Evolutionary conservation across 2,329 filamentous ascomycete genomes (phyloP), one percentile per base, ranked within the genome.

Genomic region (Colletotrichum nymphaeae): DNA sequence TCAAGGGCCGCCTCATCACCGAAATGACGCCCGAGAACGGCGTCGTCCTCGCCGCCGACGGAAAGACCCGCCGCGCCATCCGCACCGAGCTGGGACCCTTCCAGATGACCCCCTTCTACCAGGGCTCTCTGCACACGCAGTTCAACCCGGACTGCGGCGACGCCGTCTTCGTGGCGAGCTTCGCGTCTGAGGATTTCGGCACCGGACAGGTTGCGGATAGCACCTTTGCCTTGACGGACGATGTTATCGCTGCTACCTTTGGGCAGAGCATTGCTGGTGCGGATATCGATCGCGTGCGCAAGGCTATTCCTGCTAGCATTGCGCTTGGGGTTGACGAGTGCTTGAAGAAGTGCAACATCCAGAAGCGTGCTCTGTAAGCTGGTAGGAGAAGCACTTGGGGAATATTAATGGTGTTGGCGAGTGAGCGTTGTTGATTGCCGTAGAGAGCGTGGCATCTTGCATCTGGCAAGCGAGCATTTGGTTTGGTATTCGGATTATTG

Each of bases 1-100:
- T 85, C 58, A 76, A 85, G 53, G 88, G 88, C 67, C 81, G 79
- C 26, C 79, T 90, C 74, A 81, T 87, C 67, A 86, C 86, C 56
- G 86, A 88, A 76, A 88, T 89, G 84, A 81, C 87, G 2, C 83
- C 87, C 22, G 88, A 89, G 80, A 88, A 88, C 79, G 85, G 86
- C 52, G 86, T 87, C 62, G 75, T 82, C 72, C 76, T 83, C 63
- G 84, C 83, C 75, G 78, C 77, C n/a, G 75, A 79, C 37, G 77
- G 77, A 42, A 73, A 67, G 63, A 78, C 76, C 30, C 82, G 80
- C 37, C 79, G 84, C 57, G 67, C 75, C 53, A 80, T 83, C 73
- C 74, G 72, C 64, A 81, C 79, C 74, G 78, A 78, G 37, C 79
- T 90, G 52, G 76, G 76, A 12, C 79, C 81, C 72, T 84, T 84